Evolutionary conservation across 2,329 filamentous ascomycete genomes (phyloP).

Genomic region (Grosmannia serpens): DNA sequence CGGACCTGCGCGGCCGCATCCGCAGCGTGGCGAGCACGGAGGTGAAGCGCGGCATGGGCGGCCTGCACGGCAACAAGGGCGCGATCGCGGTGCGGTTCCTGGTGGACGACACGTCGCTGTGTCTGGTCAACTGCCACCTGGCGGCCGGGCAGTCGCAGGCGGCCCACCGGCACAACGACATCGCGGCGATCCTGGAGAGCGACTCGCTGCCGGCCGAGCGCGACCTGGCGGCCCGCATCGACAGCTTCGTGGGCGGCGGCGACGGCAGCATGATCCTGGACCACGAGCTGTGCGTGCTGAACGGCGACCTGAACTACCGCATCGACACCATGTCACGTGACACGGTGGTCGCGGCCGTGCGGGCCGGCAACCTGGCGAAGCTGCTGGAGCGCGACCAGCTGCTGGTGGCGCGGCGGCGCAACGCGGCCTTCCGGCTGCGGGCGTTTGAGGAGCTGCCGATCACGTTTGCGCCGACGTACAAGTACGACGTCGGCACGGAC

Average conservation of each 20-base stretch:
- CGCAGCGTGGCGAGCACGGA: constrained; percentile 68
- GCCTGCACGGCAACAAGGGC: constrained; percentile 92
- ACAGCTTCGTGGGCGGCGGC: constrained; percentile 81
- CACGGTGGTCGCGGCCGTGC: constrained; percentile 76
- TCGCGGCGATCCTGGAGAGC: constrained; percentile 78
- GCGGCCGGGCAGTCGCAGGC: constrained; percentile 89
- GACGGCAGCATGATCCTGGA: constrained; percentile 92
- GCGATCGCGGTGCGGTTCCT: constrained; percentile 86
- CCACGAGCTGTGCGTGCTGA: constrained; percentile 93
- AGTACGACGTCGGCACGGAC: constrained; percentile 94
- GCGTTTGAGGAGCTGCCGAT: constrained; percentile 88
- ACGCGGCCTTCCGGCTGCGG: constrained; percentile 77
- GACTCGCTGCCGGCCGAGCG: constrained; percentile 61
- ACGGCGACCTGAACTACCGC: constrained; percentile 94
- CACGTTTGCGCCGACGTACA: constrained; percentile 90
- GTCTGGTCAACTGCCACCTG: constrained; percentile 94
- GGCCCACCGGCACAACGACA: constrained; percentile 81
- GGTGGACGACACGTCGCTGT: constrained; percentile 85
- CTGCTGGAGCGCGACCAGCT: constrained; percentile 90
- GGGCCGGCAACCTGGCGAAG: constrained; percentile 68
- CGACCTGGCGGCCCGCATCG: constrained; percentile 54
- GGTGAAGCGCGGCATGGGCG: constrained; percentile 93
- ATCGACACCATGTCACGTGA: constrained; percentile 96
- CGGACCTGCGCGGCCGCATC: constrained; percentile 63
- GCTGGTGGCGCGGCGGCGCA: constrained; percentile 76